These are phyloP conservation scores for Ophiognomonia clavigignenti-juglandacearum DNA, from an alignment of 2,329 filamentous ascomycete species.

Conservation along the genomic window DNA sequence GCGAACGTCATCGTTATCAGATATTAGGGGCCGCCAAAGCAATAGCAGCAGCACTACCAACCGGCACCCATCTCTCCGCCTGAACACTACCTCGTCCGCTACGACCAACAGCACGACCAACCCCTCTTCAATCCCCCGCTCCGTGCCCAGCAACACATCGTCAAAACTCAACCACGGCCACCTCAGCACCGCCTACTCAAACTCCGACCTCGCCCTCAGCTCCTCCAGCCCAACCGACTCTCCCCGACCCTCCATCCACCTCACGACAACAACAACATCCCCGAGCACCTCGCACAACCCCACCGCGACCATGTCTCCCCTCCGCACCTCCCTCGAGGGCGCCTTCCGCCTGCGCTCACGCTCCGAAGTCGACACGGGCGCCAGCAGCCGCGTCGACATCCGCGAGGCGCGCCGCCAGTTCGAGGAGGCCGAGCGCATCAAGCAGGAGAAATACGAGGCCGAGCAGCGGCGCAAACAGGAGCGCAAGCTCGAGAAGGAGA, in stretches of 20 bases:
- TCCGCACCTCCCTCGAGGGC: conserved; percentile 55
- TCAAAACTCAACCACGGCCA: conserved; percentile 28
- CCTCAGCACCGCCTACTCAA: conserved; percentile 8
- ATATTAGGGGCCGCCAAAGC: conserved; percentile 10
- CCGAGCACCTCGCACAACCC: conserved; percentile 29
- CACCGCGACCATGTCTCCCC: conserved; percentile 41
- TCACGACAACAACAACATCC: too few species aligned
- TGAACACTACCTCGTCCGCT: too few species aligned
- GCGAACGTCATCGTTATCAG: conserved; percentile 21
- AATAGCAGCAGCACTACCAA: conserved; percentile 7
- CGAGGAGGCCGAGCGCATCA: conserved; percentile 54
- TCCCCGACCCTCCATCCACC: conserved; percentile 18
- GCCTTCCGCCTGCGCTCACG: conserved; percentile 56
- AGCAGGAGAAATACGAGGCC: conserved; percentile 58
- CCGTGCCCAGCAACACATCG: neutral
- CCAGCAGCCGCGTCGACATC: conserved; percentile 52
- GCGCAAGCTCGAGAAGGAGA: conserved; percentile 45
- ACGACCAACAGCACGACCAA: conserved; percentile 20
- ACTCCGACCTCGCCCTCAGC: conserved; percentile 43
- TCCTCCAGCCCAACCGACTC: conserved; percentile 24
- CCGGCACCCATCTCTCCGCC: neutral
- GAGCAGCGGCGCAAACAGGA: conserved; percentile 55
- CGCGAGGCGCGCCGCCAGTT: conserved; percentile 59
- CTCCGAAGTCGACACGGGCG: conserved; percentile 53
- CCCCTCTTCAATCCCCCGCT: conserved; percentile 24